Conservation (phyloP, 768 basidiomycete species). For the Mycena alexandri region DNA sequence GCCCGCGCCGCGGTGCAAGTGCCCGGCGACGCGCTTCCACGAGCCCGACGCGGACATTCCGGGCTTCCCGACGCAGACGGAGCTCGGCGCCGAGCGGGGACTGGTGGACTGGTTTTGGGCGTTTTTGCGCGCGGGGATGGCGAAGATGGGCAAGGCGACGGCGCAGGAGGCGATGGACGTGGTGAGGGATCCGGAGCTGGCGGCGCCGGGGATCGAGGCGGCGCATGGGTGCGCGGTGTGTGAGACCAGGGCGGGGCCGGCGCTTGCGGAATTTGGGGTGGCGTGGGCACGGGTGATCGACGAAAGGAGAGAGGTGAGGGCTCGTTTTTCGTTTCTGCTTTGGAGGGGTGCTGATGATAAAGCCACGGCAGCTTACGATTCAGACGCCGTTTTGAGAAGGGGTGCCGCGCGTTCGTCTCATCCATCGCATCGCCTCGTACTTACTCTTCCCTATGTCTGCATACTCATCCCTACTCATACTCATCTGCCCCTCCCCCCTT, state of each 20-base stretch:
- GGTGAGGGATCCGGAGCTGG: too few relatives aligned
- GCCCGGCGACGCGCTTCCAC: background rate
- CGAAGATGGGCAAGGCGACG: background rate
- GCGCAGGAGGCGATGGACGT: background rate
- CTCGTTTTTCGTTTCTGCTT: background rate
- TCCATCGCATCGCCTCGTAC: background rate
- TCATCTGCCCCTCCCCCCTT: background rate
- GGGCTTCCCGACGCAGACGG: constrained; percentile 7
- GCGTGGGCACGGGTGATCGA: constrained; percentile 3
- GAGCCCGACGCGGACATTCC: background rate
- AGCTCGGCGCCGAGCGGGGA: constrained; percentile 4
- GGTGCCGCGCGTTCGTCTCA: background rate
- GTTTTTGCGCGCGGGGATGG: constrained; percentile 4
- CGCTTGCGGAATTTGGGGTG: constrained; percentile 6
- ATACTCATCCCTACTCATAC: constrained; percentile 5
- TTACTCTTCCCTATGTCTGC: background rate
- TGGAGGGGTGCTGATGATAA: background rate
- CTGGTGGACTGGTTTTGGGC: constrained; percentile 1
- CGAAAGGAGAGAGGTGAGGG: constrained; percentile 1
- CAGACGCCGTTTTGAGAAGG: constrained; percentile 2
- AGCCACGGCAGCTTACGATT: background rate
- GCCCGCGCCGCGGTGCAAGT: too few relatives aligned
- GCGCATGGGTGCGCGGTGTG: constrained; percentile 1
- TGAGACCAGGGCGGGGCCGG: constrained; percentile 11
- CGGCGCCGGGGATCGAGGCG: background rate